Conservation (phyloP, 768 basidiomycete species). For the Amanita rubescens region DNA sequence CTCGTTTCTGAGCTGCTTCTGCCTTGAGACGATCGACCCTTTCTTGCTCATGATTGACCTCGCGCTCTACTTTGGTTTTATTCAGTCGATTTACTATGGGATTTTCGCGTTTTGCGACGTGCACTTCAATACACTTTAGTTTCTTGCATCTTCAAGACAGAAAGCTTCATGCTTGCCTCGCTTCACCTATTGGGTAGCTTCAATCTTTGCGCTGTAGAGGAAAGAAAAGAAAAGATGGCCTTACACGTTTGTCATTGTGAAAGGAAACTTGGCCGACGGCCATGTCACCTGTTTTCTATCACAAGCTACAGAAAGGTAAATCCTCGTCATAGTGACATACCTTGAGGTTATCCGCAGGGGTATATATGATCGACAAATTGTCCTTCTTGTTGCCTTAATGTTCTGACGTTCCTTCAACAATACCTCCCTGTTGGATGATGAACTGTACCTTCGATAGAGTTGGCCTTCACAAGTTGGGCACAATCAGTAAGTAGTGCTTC, state of each 20-base stretch:
- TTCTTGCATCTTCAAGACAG: neutral
- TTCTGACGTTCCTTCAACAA: neutral
- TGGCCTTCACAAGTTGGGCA: slow-evolving; percentile 95
- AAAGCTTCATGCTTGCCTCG: slow-evolving; percentile 39
- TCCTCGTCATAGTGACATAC: slow-evolving; percentile 29
- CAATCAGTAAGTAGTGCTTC: slow-evolving; percentile 72
- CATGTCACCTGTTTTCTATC: slow-evolving; percentile 96
- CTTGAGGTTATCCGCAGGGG: slow-evolving; percentile 88
- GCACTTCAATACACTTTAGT: slow-evolving; percentile 36
- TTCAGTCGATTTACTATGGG: slow-evolving; percentile 85
- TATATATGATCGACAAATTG: slow-evolving; percentile 89
- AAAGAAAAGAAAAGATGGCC: slow-evolving; percentile 8
- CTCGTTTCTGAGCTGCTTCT: slow-evolving; percentile 59
- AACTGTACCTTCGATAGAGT: slow-evolving; percentile 82
- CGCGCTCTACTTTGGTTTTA: slow-evolving; percentile 82
- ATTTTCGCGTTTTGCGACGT: slow-evolving; percentile 80
- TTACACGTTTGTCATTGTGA: slow-evolving; percentile 80
- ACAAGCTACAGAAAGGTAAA: neutral
- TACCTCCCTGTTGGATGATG: neutral
- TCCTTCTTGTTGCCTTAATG: slow-evolving; percentile 91
- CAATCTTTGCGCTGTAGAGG: neutral
- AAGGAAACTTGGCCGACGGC: slow-evolving; percentile 95
- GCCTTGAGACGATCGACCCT: slow-evolving; percentile 72
- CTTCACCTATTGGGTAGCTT: slow-evolving; percentile 51
- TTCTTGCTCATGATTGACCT: slow-evolving; percentile 90